phyloP scores from a whole-genome alignment of 176 grass and related monocot genomes.

The Aegilops longissima region DNA sequence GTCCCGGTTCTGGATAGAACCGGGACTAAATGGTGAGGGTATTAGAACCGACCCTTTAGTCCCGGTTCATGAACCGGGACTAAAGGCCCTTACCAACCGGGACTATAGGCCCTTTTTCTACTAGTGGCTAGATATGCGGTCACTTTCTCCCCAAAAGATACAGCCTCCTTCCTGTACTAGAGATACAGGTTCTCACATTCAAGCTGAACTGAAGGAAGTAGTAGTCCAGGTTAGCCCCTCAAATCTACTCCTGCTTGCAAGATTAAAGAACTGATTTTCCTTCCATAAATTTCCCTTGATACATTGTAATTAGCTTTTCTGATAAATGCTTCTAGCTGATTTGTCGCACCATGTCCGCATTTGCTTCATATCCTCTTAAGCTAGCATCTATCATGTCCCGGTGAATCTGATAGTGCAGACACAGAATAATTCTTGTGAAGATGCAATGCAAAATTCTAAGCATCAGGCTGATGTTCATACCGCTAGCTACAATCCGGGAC shows the following conservation, averaged over 20 bases:
- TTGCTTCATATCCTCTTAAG: conserved; percentile 74
- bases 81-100: no score
- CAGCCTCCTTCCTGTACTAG: conserved; percentile 86
- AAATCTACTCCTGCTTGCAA: not conserved
- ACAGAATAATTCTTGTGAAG: not conserved
- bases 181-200: conserved; percentile 64
- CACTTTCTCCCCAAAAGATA: not conserved
- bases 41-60: no score
- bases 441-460: no score
- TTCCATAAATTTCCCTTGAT: not conserved
- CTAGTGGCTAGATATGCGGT: no score
- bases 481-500: no score
- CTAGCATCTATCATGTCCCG: conserved; percentile 23
- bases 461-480: no score
- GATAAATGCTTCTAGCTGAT: not conserved
- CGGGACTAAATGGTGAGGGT: no score
- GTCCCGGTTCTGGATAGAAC: no score
- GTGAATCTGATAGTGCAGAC: conserved; percentile 13
- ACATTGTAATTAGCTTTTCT: not conserved
- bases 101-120: no score
- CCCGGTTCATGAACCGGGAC: no score
- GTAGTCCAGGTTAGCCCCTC: conserved; percentile 51
- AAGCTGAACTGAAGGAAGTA: conserved; percentile 76
- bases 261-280: not conserved
- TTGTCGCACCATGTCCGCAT: conserved; percentile 48